Conservation (phyloP, 176 grass and related monocot species). For the Zea luxurians region DNA sequence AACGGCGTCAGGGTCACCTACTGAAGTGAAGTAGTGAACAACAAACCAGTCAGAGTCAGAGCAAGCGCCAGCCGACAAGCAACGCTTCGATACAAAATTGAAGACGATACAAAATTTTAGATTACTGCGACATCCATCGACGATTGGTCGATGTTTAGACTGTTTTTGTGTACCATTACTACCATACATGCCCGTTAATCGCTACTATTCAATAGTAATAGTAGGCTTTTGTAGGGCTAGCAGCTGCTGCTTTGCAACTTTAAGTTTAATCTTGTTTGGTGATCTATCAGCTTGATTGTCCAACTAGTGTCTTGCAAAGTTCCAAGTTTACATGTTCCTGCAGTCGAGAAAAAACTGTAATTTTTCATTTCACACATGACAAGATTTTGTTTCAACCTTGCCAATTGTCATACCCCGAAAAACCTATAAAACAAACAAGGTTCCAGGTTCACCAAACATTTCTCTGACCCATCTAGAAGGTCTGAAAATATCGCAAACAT, state of each 20-base stretch:
- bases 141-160: conserved; percentile 15
- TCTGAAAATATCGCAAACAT: background rate
- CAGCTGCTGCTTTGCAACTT: background rate
- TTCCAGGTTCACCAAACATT: background rate
- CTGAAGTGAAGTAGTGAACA: background rate
- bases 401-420: background rate
- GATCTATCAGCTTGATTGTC: background rate
- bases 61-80: background rate
- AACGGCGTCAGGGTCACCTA: conserved; percentile 79
- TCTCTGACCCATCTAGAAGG: background rate
- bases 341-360: background rate
- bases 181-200: background rate
- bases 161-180: background rate
- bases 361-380: no score
- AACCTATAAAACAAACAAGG: background rate
- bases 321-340: background rate
- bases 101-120: background rate
- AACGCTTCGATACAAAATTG: no score
- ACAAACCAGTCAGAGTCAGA: background rate
- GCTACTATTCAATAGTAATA: background rate
- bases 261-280: background rate
- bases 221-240: conserved; percentile 25
- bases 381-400: background rate
- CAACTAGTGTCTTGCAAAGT: background rate
- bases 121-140: background rate